A percentile compares a stretch with the other conserved stretches of the same genome.
Evolutionary conservation across 495 filamentous ascomycete species (phyloP).

Genomic region (Pyronema domesticum): DNA sequence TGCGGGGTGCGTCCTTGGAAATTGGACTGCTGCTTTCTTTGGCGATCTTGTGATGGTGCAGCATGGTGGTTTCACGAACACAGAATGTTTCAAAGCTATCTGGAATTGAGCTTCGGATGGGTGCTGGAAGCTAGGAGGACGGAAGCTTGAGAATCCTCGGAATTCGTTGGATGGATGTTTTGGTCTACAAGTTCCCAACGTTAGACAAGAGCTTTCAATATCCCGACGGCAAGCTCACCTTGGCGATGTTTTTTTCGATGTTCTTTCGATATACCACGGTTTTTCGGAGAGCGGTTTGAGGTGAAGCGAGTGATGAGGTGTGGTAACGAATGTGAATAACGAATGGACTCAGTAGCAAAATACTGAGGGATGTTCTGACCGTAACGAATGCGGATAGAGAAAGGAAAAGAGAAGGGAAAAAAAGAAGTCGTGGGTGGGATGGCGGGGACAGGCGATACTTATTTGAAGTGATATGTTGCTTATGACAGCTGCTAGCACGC

Average conservation of each 20-base stretch:
- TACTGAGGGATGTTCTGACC: background rate
- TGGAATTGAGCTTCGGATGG: background rate
- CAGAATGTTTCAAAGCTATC: background rate
- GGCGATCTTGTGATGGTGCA: slow-evolving; percentile 5
- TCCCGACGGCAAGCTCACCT: background rate
- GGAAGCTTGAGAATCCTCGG: background rate
- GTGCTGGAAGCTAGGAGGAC: background rate
- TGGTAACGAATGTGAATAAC: slow-evolving; percentile 2
- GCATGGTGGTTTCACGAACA: slow-evolving; percentile 1
- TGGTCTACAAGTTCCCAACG: background rate
- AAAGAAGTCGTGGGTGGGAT: background rate
- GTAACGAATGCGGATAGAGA: slow-evolving; percentile 2
- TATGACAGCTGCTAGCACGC: too few species aligned
- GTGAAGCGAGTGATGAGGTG: background rate
- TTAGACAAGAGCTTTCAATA: background rate
- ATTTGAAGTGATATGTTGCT: too few species aligned
- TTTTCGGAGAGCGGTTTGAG: background rate
- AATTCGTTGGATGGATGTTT: background rate
- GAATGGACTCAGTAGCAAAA: slow-evolving; percentile 4
- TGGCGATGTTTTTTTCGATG: background rate
- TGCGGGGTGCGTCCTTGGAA: slow-evolving; percentile 26
- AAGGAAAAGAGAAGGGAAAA: background rate
- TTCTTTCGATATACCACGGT: background rate
- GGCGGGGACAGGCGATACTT: too few species aligned
- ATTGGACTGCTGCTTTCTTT: slow-evolving; percentile 1